Base-by-base conservation (phyloP, 208 protist genomes). In the Naegleria fowleri region DNA sequence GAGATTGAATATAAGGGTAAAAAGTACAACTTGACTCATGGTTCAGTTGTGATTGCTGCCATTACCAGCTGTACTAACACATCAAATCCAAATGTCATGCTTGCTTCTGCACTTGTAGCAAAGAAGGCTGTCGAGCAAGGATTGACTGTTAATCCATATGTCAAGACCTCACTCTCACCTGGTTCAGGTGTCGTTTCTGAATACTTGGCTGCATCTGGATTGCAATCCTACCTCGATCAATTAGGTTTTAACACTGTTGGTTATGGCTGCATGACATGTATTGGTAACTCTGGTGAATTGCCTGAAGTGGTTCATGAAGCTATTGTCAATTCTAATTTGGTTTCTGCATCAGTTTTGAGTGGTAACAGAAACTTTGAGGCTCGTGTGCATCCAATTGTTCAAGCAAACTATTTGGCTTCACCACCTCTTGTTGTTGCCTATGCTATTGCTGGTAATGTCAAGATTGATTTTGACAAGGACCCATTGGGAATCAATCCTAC, bases 261-360 rank as follows among this genome's bases (percentile, higher is more conserved):
- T 90, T 98, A 98, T 93, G 98, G 98, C 91, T 99, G 98, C 94
- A 98, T 98, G 95, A 98, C 97, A n/a, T 99, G 98, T 94, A 98
- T 98, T 91, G 97, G 98, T 90, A 98, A 99, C 95, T 96, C 94
- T 41, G 97, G 97, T 90, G 97, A 98, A 25, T 95, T 99, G 0
- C 58, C 83, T 11, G 88, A 94, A 13, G 33, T 51, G 5, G 90
- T 96, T 0, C 39, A 94, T 59, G 95, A 98, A 92, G 97, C 97
- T 91, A 98, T 98, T 90, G 96, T 91, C 33, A 94, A 98, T 84
- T 97, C 96, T 92, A 98, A 98, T 92, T 95, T 99, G 84, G 97
- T 99, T 83, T 96, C 94, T 52, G 94, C 96, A 6, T 97, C 97
- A 52, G 97, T 99, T 40, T 94, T 99, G 43, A 98, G 97, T 43